Evolutionary conservation across 768 basidiomycete genomes (phyloP), one percentile per base, ranked within the genome.

Genomic region (Rhodotorula toruloides): DNA sequence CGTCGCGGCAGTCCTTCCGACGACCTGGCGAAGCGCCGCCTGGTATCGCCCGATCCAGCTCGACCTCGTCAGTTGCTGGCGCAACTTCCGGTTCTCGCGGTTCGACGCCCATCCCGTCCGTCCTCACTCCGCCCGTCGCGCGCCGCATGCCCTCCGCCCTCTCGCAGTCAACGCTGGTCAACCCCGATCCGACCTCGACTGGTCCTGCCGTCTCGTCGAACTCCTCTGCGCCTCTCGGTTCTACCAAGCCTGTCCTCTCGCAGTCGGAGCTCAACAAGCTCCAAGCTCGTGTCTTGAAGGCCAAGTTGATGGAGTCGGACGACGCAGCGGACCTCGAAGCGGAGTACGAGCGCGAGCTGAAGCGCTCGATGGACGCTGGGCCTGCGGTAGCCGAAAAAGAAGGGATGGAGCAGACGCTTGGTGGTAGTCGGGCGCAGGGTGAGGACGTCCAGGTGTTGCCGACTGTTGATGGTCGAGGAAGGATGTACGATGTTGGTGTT

Each of bases 201-300:
- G 74, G 63, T 17, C 58, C 76, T 2, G 81, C 86, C 9, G 82
- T 82, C 1, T 74, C 89, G 61, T 88, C 88, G 0, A 86, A 87
- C 4, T 87, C 87, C 2, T 43, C 56, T 31, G 14, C 52, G 31
- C 43, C 62, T 27, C 67, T 27, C 12, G 32, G 6, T 19, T 58
- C 67, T 7, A 72, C 68, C 14, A 67, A 70, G 34, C 78, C 79
- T 12, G 68, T 75, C 16, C 65, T 80, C 54, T 74, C 77, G 2
- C 72, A 76, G 25, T 75, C 74, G 21, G 89, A 88, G 22, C 79
- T 98, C 52, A 98, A 99, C 77, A 88, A 86, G 74, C 78, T 99
- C 3, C 94, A 99, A 77, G 94, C 94, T 7, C 87, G 87, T 72
- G 92, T 96, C 3, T 80, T 99, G 14, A 86, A 90, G 42, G 93